Conservation (phyloP, 768 basidiomycete genomes). For the Kockovaella imperatae region DNA sequence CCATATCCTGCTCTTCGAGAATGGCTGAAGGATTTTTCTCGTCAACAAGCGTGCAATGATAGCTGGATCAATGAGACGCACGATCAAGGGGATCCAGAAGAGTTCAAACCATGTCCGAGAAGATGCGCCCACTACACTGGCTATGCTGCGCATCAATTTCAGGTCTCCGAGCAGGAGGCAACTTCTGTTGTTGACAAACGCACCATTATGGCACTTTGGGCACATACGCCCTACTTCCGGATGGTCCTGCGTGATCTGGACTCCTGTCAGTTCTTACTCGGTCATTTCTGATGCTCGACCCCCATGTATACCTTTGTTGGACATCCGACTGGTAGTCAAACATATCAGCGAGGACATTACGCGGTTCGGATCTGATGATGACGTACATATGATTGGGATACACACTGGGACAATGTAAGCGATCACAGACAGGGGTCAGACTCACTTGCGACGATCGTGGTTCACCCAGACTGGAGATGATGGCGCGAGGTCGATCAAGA, state of each 20-base stretch:
- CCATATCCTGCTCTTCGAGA: constrained; percentile 29
- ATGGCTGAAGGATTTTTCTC: too few relatives aligned
- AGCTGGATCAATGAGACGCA: too few relatives aligned
- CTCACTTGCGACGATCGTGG: too few relatives aligned
- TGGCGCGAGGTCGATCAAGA: too few relatives aligned
- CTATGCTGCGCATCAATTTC: constrained; percentile 4
- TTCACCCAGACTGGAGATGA: too few relatives aligned
- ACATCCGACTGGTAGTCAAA: constrained; percentile 21
- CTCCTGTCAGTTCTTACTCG: background rate
- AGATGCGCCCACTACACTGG: constrained; percentile 23
- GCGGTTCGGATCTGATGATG: background rate
- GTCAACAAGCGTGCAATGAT: too few relatives aligned
- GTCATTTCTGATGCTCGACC: background rate
- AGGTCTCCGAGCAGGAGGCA: background rate
- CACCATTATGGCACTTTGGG: constrained; percentile 35
- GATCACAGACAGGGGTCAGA: too few relatives aligned
- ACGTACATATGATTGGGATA: constrained; percentile 38
- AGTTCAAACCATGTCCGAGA: constrained; percentile 34
- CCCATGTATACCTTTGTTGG: constrained; percentile 27
- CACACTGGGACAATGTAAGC: too few relatives aligned
- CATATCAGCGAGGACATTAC: background rate
- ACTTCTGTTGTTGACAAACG: constrained; percentile 1
- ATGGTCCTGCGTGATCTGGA: constrained; percentile 29
- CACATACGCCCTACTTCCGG: constrained; percentile 24
- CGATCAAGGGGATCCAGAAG: constrained; percentile 37